Evolutionary conservation across 192 early-diverging fungal species (phyloP).

Genomic region (Gonapodya prolifera): DNA sequence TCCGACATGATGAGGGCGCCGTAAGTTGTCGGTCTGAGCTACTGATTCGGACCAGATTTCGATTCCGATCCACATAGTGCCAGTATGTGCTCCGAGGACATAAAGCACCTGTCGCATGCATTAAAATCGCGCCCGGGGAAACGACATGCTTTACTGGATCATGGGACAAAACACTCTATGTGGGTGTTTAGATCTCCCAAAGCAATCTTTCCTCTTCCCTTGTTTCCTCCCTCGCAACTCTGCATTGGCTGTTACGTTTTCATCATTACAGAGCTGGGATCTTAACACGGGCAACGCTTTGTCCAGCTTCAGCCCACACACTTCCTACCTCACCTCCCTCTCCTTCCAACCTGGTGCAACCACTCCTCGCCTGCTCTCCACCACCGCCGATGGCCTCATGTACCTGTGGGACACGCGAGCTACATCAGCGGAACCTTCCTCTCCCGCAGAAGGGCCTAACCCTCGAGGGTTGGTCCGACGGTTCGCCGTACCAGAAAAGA

Average conservation of each 20-base stretch:
- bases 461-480: neutral
- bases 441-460: neutral
- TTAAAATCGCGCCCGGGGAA: constrained; percentile 72
- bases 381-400: constrained; percentile 3
- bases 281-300: constrained; percentile 62
- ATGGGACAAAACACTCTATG: constrained; percentile 79
- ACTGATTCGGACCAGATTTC: neutral
- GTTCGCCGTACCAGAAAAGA: neutral
- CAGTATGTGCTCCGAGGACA: constrained; percentile 74
- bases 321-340: constrained; percentile 68
- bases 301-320: constrained; percentile 56
- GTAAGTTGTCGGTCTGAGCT: constrained; percentile 12
- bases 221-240: neutral
- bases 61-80: constrained; percentile 22
- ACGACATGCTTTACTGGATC: constrained; percentile 76
- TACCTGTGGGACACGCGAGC: constrained; percentile 8
- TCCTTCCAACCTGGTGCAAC: constrained; percentile 45
- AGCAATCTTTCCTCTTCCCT: constrained; percentile 13
- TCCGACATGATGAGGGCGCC: constrained; percentile 89
- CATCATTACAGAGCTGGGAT: constrained; percentile 57
- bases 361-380: neutral
- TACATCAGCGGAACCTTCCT: neutral
- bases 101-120: constrained; percentile 65
- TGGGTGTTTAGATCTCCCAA: constrained; percentile 20
- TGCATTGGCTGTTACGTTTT: neutral